These are phyloP conservation scores for Beauveria caledonica DNA, from an alignment of 2,329 filamentous ascomycete species.

Conservation along the genomic window DNA sequence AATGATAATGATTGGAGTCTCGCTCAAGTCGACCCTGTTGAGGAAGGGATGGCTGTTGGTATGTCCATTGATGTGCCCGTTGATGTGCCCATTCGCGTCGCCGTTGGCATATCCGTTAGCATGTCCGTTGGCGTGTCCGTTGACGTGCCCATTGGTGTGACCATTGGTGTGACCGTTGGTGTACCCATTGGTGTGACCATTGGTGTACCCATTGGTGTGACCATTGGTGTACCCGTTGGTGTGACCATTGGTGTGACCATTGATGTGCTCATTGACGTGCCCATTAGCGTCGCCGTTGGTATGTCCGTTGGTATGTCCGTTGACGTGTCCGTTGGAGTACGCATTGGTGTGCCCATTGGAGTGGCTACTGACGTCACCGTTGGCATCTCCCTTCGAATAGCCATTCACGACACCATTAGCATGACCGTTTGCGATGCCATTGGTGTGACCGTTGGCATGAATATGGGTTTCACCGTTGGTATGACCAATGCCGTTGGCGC, in stretches of 20 bases:
- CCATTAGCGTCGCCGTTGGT: constrained; percentile 2
- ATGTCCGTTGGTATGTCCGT: neutral
- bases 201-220: neutral
- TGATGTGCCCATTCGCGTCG: neutral
- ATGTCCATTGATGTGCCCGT: neutral
- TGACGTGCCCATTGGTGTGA: neutral
- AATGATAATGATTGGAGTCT: constrained; percentile 18
- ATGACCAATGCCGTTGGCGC: constrained; percentile 10
- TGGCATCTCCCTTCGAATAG: too few relatives aligned
- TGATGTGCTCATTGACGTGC: neutral
- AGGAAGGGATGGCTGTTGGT: neutral
- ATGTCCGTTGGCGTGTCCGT: neutral
- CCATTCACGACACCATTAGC: neutral
- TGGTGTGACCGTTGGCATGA: constrained; percentile 5
- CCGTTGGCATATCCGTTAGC: neutral
- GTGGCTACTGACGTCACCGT: constrained; percentile 4
- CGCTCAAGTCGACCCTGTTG: constrained; percentile 10
- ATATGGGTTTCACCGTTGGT: neutral
- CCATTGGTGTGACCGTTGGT: neutral
- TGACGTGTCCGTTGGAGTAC: neutral
- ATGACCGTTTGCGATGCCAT: neutral
- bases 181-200: neutral
- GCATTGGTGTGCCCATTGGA: constrained; percentile 1
- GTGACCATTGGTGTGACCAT: neutral
- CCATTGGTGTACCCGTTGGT: neutral